These are phyloP conservation scores for Nyssa sinensis DNA, from an alignment of 148 eudicot species.

Conservation along the genomic window DNA sequence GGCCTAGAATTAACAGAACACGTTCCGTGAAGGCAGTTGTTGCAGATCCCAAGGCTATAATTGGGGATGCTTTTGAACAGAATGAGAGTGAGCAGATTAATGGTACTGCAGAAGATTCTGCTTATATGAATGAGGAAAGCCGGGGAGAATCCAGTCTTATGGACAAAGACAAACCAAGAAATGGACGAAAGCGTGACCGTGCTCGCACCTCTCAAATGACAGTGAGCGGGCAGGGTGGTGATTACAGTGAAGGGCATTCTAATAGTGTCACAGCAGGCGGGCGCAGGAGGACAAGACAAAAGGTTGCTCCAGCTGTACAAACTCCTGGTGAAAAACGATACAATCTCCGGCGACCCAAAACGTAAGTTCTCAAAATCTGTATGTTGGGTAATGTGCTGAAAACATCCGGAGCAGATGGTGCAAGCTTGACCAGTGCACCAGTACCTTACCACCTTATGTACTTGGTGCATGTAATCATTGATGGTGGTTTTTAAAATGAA, in stretches of 20 bases:
- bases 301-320: slow-evolving; percentile 44
- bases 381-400: neutral
- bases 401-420: neutral
- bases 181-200: slow-evolving; percentile 59
- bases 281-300: slow-evolving; percentile 67
- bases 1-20: slow-evolving; percentile 33
- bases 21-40: slow-evolving; percentile 45
- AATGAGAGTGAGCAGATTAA: slow-evolving; percentile 39
- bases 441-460: neutral
- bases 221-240: slow-evolving; percentile 46
- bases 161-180: slow-evolving; percentile 36
- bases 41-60: slow-evolving; percentile 46
- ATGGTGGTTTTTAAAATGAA: neutral
- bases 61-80: slow-evolving; percentile 40
- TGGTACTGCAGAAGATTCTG: slow-evolving; percentile 56
- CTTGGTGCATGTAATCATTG: neutral
- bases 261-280: slow-evolving; percentile 54
- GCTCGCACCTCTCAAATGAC: slow-evolving; percentile 48
- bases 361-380: slow-evolving; percentile 39
- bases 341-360: slow-evolving; percentile 72
- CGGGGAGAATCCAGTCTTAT: slow-evolving; percentile 44
- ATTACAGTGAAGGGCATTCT: slow-evolving; percentile 62
- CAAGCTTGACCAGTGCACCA: neutral
- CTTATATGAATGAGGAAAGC: slow-evolving; percentile 40
- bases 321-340: slow-evolving; percentile 55